A percentile compares a stretch with the other conserved stretches of the same genome.
phyloP scores from a whole-genome alignment of 805 yeast genomes.

The Barnettozyma sucrosica region DNA sequence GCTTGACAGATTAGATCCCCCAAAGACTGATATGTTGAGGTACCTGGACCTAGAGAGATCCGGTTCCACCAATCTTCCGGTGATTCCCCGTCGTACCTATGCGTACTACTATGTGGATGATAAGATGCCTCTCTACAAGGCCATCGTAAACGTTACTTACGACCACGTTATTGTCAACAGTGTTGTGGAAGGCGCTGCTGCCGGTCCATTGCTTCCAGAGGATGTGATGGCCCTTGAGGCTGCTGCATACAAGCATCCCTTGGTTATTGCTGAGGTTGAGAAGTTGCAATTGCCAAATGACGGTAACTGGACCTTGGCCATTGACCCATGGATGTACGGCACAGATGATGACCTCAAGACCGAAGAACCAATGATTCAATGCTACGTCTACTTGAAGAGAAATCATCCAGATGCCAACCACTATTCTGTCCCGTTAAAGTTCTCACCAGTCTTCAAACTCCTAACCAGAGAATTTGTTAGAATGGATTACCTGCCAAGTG shows the following conservation, averaged over 20 bases:
- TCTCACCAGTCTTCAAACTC: conserved; percentile 68
- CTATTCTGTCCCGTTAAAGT: conserved; percentile 67
- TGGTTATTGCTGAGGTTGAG: conserved; percentile 55
- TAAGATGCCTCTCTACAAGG: conserved; percentile 54
- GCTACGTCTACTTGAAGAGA: conserved; percentile 69
- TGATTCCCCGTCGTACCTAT: conserved; percentile 63
- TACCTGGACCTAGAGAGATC: conserved; percentile 63
- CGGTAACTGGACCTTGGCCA: conserved; percentile 38
- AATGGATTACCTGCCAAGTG: conserved; percentile 71
- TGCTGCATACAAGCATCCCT: conserved; percentile 46
- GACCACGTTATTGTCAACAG: conserved; percentile 56
- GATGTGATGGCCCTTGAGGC: conserved; percentile 53
- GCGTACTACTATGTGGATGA: conserved; percentile 58
- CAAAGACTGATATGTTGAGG: conserved; percentile 63
- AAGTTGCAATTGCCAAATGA: conserved; percentile 57
- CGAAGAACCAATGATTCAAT: conserved; percentile 57
- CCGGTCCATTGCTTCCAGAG: conserved; percentile 69
- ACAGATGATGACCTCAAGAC: conserved; percentile 38
- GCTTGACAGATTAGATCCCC: conserved; percentile 70
- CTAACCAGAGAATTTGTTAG: conserved; percentile 55
- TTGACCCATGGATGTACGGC: conserved; percentile 86
- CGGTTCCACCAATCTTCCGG: conserved; percentile 40
- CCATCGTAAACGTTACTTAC: conserved; percentile 58
- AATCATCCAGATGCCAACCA: conserved; percentile 68
- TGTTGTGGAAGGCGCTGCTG: conserved; percentile 51